These are phyloP conservation scores for Cajanus cajan DNA, from an alignment of 306 rosid genomes.

Conservation along the genomic window DNA sequence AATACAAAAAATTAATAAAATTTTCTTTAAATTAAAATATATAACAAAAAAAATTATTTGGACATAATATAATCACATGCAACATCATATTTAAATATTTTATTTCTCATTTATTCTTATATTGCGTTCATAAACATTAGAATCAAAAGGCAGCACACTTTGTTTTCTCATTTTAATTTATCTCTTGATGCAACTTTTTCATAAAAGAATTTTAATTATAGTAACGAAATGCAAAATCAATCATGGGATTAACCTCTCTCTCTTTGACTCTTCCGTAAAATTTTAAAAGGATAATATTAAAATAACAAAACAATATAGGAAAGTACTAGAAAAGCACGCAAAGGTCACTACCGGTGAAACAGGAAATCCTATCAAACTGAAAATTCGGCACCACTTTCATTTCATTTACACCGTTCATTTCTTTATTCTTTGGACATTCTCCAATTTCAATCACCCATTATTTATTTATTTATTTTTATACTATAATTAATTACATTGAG, in stretches of 20 bases:
- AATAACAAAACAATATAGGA: background rate
- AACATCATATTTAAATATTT: too few relatives aligned
- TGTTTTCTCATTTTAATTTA: background rate
- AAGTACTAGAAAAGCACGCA: background rate
- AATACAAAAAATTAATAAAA: too few relatives aligned
- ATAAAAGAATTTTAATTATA: background rate
- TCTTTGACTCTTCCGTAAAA: background rate
- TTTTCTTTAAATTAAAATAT: too few relatives aligned
- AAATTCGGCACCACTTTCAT: conserved; percentile 35
- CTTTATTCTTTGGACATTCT: too few relatives aligned
- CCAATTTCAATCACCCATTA: too few relatives aligned
- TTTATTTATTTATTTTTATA: too few relatives aligned
- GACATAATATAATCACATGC: too few relatives aligned
- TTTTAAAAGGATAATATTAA: background rate
- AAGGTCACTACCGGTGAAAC: conserved; percentile 27
- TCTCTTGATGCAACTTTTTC: background rate
- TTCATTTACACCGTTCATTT: background rate
- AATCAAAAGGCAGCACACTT: background rate
- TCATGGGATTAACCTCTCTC: background rate
- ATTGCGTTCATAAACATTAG: too few relatives aligned
- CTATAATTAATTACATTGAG: too few relatives aligned
- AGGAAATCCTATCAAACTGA: background rate
- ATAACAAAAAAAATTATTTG: too few relatives aligned
- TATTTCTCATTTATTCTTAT: too few relatives aligned
- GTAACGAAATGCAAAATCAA: background rate